phyloP scores from a whole-genome alignment of 148 eudicot genomes.

The Spergularia bocconei region DNA sequence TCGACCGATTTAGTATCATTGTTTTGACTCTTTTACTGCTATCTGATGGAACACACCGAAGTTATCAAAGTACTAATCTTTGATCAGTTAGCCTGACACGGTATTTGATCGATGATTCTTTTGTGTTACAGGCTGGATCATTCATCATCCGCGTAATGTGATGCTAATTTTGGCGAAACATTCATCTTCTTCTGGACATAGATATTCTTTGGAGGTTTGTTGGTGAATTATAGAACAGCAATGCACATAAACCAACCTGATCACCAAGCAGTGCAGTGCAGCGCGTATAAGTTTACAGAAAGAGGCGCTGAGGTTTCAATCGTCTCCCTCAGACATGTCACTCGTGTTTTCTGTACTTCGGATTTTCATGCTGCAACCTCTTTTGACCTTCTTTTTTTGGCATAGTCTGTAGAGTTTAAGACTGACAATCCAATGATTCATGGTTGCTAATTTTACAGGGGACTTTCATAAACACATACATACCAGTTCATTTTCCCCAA shows the following conservation, averaged over 20 bases:
- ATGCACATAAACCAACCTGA: constrained; percentile 22
- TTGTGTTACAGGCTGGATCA: constrained; percentile 25
- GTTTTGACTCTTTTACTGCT: too few relatives aligned
- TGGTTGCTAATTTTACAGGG: not conserved
- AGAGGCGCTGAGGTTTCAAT: not conserved
- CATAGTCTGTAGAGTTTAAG: constrained; percentile 29
- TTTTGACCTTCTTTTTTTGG: constrained; percentile 9
- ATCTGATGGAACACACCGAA: too few relatives aligned
- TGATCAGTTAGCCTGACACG: not conserved
- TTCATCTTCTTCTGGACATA: constrained; percentile 14
- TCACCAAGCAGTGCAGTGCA: constrained; percentile 12
- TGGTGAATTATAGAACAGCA: constrained; percentile 4
- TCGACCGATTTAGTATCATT: too few relatives aligned
- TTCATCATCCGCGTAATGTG: constrained; percentile 19
- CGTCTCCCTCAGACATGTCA: not conserved
- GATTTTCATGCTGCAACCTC: not conserved
- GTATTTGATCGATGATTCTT: constrained; percentile 1
- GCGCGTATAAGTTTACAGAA: constrained; percentile 13
- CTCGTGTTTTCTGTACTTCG: not conserved
- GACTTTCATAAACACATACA: not conserved
- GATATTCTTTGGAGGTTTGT: not conserved
- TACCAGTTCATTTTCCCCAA: not conserved
- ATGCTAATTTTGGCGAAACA: not conserved
- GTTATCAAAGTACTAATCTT: not conserved
- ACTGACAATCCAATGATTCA: constrained; percentile 3